phyloP scores from a whole-genome alignment of 2,329 filamentous ascomycete species.

The Microcyclosporella mali region DNA sequence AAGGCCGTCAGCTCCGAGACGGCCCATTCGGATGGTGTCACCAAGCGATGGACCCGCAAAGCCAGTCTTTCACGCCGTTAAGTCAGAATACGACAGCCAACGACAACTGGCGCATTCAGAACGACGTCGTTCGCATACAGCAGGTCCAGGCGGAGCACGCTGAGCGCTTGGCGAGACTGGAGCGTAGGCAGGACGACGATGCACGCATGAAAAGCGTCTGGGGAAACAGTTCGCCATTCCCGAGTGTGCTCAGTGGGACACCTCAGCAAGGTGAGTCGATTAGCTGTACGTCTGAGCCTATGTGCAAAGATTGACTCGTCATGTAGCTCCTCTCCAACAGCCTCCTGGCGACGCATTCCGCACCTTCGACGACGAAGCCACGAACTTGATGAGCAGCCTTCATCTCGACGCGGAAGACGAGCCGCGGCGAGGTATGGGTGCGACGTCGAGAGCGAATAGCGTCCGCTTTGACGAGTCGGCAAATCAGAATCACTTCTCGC shows the following conservation, averaged over 20 bases:
- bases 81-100: constrained; percentile 35
- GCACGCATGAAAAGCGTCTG: constrained; percentile 74
- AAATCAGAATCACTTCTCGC: constrained; percentile 82
- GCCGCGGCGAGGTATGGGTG: constrained; percentile 63
- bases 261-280: constrained; percentile 70
- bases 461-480: constrained; percentile 97
- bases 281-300: not conserved
- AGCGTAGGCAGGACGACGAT: constrained; percentile 58
- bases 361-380: constrained; percentile 80
- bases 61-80: constrained; percentile 53
- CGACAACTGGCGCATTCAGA: constrained; percentile 60
- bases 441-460: constrained; percentile 88
- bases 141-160: constrained; percentile 55
- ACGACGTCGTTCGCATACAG: constrained; percentile 56
- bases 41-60: constrained; percentile 56
- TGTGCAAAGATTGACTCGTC: constrained; percentile 4
- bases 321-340: constrained; percentile 68
- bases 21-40: constrained; percentile 18
- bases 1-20: constrained; percentile 12
- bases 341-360: constrained; percentile 80
- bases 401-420: constrained; percentile 84
- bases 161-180: constrained; percentile 55
- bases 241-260: constrained; percentile 73
- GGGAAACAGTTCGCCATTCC: constrained; percentile 78
- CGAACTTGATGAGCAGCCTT: constrained; percentile 70